These are phyloP conservation scores for Lasiosphaeria hispida DNA, from an alignment of 495 filamentous ascomycete species.

Conservation along the genomic window DNA sequence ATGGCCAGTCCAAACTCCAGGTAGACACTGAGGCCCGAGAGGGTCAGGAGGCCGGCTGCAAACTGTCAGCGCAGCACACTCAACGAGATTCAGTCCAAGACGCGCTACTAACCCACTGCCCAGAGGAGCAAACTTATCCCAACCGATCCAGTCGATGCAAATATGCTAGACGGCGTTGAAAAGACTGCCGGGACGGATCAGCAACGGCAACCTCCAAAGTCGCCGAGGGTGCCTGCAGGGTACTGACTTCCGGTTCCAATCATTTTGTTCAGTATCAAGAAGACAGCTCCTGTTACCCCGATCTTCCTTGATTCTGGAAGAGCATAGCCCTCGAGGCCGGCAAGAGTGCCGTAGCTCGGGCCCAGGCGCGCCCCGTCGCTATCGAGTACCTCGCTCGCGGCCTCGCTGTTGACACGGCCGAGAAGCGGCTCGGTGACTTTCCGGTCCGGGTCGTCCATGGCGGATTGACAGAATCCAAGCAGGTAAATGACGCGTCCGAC, in stretches of 20 bases:
- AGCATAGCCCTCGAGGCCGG: conserved; percentile 12
- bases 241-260: conserved; percentile 53
- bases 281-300: conserved; percentile 51
- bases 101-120: conserved; percentile 29
- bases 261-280: conserved; percentile 59
- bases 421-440: background rate
- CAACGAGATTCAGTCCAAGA: background rate
- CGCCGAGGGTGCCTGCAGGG: conserved; percentile 59
- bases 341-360: conserved; percentile 6
- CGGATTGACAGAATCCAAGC: no score
- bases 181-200: conserved; percentile 24
- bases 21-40: conserved; percentile 27
- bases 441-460: conserved; percentile 10
- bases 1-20: conserved; percentile 52
- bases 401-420: conserved; percentile 9
- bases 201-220: conserved; percentile 38
- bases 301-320: conserved; percentile 47
- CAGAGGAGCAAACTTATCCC: conserved; percentile 41
- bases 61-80: background rate
- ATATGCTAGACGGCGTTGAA: conserved; percentile 44
- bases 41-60: conserved; percentile 18
- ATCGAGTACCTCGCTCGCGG: conserved; percentile 15
- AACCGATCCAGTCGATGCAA: conserved; percentile 42
- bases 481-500: no score
- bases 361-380: background rate